Percentiles rank a stretch among this genome's conserved stretches.
phyloP scores from a whole-genome alignment of 305 asterid species.

The Solanum aculeatissimum region DNA sequence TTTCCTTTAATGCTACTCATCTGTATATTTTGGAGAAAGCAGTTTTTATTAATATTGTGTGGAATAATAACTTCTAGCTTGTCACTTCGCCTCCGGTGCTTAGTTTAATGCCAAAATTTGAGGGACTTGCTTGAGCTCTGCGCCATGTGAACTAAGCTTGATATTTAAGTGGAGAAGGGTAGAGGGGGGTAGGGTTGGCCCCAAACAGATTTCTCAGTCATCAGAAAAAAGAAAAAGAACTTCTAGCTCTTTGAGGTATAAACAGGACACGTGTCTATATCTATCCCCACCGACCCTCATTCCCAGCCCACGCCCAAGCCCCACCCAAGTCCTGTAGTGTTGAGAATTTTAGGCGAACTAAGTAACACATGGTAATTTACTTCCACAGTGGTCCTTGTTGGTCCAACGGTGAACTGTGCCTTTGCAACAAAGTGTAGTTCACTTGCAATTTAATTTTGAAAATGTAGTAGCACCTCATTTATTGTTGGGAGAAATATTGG shows the following conservation, averaged over 20 bases:
- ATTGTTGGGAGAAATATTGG: too few species aligned
- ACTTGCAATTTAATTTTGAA: background rate
- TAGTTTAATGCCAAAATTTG: background rate
- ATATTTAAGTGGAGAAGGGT: background rate
- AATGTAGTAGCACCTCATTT: background rate
- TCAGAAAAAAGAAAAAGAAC: background rate
- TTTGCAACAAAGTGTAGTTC: background rate
- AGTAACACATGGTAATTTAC: background rate
- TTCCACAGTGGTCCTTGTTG: background rate
- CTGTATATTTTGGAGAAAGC: background rate
- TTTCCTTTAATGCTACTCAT: background rate
- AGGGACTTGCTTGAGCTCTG: background rate
- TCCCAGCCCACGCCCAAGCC: background rate
- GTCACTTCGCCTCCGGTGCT: background rate
- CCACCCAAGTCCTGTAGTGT: background rate
- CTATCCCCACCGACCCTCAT: background rate
- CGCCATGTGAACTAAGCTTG: background rate
- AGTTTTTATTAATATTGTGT: background rate
- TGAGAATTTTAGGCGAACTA: background rate
- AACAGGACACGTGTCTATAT: background rate
- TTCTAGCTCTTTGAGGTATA: background rate
- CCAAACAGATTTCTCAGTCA: background rate
- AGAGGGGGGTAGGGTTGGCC: background rate
- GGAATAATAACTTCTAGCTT: background rate
- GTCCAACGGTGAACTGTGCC: background rate